Conservation (phyloP, 73 alveolate genomes). For the Tetrahymena borealis region DNA sequence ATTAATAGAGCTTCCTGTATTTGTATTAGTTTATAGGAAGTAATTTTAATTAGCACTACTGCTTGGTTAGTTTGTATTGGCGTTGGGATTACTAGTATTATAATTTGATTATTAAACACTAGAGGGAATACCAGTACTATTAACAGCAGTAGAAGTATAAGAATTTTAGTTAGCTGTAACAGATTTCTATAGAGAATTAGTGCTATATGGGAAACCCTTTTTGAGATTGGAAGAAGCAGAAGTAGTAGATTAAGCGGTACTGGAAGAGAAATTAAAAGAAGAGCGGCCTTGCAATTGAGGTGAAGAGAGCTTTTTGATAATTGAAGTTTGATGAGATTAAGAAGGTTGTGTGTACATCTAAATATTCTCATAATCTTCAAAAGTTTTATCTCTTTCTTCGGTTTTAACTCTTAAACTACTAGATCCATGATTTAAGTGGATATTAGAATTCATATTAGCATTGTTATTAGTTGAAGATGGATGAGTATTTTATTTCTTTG, state of each 20-base stretch:
- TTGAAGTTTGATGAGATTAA: not conserved
- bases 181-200: too few relatives aligned
- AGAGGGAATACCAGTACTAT: not conserved
- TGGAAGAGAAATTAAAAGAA: not conserved
- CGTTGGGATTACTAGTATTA: not conserved
- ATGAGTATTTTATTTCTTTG: too few relatives aligned
- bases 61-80: not conserved
- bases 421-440: not conserved
- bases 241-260: not conserved
- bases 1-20: not conserved
- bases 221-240: too few relatives aligned
- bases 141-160: not conserved
- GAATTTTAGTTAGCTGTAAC: not conserved
- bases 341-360: not conserved
- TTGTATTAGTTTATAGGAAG: not conserved
- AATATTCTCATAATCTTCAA: not conserved
- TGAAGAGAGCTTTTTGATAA: not conserved
- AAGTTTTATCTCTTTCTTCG: not conserved
- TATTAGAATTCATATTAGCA: not conserved
- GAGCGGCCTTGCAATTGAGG: not conserved
- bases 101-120: not conserved
- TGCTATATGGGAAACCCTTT: not conserved
- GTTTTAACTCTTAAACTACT: not conserved
- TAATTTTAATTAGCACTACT: not conserved
- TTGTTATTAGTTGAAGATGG: too few relatives aligned